These are phyloP conservation scores for cucumber (Cucumis sativus) DNA, from an alignment of 306 rosid genomes.

Conservation along the genomic window Cucumber_9930_V3 NC_026659.2:28364001-28364500, in stretches of 20 bases:
- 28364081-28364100: not conserved
- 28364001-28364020: not conserved
- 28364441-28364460: not conserved
- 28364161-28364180: not conserved
- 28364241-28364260: not conserved
- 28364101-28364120: not conserved
- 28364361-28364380: not conserved
- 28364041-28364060: not conserved
- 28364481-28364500: conserved; percentile 7
- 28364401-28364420: not conserved
- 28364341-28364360: not conserved
- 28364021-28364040: not conserved
- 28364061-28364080: not conserved
- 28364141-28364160: not conserved
- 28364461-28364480: not conserved
- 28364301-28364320: not conserved
- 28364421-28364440: not conserved
- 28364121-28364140: not conserved
- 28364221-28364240: not conserved
- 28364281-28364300: not conserved
- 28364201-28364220: not conserved
- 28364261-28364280: not conserved
- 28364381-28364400: not conserved
- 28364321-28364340: not conserved
- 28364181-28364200: not conserved